Evolutionary conservation across 257 asterid genomes (phyloP).

Genomic region (Oldenlandia corymbosa): DNA sequence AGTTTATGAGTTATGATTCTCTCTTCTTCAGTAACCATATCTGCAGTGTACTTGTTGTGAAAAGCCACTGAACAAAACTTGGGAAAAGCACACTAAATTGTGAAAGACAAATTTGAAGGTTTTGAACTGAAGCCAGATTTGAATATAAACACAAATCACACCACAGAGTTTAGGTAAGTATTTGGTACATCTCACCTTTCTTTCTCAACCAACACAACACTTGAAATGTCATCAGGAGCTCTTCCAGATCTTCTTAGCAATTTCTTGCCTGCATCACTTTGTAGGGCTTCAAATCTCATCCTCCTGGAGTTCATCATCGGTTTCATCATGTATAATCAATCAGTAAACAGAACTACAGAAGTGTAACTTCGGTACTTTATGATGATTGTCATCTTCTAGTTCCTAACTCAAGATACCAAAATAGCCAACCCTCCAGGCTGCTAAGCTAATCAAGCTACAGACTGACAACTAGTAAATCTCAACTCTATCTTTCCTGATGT

Average conservation of each 20-base stretch:
- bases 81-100: background rate
- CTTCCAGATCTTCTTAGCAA: slow-evolving; percentile 81
- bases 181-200: slow-evolving; percentile 43
- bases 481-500: background rate
- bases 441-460: background rate
- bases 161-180: background rate
- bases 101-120: background rate
- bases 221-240: slow-evolving; percentile 93
- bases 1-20: background rate
- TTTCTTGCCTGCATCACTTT: slow-evolving; percentile 85
- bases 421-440: too few relatives aligned
- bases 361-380: background rate
- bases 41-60: background rate
- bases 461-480: background rate
- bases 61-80: background rate
- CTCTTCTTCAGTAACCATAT: background rate
- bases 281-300: slow-evolving; percentile 83
- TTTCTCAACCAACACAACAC: slow-evolving; percentile 87
- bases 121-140: too few relatives aligned
- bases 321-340: background rate
- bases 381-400: background rate
- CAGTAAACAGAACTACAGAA: background rate
- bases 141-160: too few relatives aligned
- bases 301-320: slow-evolving; percentile 34
- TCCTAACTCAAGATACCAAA: too few relatives aligned